Evolutionary conservation across 139 green algal genomes (phyloP).

Genomic region (Astrephomene gubernaculifera): DNA sequence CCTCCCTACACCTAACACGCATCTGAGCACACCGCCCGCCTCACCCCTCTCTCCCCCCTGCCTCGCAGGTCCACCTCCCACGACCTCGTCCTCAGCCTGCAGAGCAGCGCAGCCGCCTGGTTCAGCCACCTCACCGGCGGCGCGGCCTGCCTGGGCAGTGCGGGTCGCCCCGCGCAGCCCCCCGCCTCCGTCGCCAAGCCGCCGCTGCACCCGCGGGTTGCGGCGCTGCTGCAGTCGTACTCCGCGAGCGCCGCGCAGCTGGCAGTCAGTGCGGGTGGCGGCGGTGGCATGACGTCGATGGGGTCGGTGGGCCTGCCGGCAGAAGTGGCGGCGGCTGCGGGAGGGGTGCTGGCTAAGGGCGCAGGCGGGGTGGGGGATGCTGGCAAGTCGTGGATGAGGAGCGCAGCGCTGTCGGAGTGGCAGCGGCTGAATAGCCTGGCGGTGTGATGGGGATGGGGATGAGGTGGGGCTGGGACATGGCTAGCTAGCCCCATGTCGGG

Average conservation of each 20-base stretch:
- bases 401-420: slow-evolving; percentile 49
- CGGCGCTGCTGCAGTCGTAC: slow-evolving; percentile 30
- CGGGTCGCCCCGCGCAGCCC: background rate
- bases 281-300: background rate
- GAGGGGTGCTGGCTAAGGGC: background rate
- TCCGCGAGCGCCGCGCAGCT: slow-evolving; percentile 23
- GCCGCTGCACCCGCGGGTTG: slow-evolving; percentile 50
- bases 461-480: background rate
- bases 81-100: slow-evolving; percentile 18
- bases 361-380: background rate
- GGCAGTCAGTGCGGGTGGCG: background rate
- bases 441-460: background rate
- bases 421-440: slow-evolving; percentile 40
- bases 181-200: slow-evolving; percentile 11
- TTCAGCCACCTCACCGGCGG: slow-evolving; percentile 17
- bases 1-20: no score
- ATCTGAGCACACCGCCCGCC: no score
- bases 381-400: slow-evolving; percentile 33
- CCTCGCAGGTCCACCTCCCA: slow-evolving; percentile 20
- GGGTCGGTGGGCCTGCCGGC: background rate
- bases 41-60: background rate
- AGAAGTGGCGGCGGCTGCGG: background rate
- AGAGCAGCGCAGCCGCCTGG: slow-evolving; percentile 6
- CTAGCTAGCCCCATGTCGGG: no score
- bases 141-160: slow-evolving; percentile 16